Evolutionary conservation across 2,329 filamentous ascomycete species (phyloP).

Genomic region (Aspergillus ruber): DNA sequence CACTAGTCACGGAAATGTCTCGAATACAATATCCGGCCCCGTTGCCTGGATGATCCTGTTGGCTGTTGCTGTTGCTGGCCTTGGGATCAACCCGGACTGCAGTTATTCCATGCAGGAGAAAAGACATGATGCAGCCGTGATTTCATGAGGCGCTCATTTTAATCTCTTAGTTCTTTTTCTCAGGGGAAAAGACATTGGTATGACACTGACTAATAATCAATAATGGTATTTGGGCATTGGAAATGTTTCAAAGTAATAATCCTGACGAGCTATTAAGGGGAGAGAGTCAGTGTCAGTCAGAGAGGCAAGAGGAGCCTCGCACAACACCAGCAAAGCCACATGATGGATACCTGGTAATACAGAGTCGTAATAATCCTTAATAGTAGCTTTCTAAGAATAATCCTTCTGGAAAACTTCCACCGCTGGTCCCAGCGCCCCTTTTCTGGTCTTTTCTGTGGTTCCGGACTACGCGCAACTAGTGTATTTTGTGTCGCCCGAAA

Average conservation of each 20-base stretch:
- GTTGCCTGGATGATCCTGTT: background rate
- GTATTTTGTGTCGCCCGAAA: background rate
- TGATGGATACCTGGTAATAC: too few species aligned
- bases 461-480: background rate
- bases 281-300: too few species aligned
- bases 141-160: background rate
- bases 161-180: background rate
- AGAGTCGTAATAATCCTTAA: too few species aligned
- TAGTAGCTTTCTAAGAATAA: background rate
- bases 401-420: background rate
- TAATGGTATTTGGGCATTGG: background rate
- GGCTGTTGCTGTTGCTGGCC: too few species aligned
- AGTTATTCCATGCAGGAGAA: background rate
- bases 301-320: too few species aligned
- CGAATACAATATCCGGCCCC: background rate
- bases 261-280: too few species aligned
- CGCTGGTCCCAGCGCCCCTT: background rate
- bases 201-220: background rate
- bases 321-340: too few species aligned
- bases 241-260: background rate
- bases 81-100: too few species aligned
- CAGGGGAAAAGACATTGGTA: background rate
- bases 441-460: background rate
- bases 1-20: background rate
- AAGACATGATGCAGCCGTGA: background rate